Percentiles rank a stretch among this genome's conserved stretches.
Evolutionary conservation across 306 rosid genomes (phyloP).

Genomic region (Dryas alaskensis): DNA sequence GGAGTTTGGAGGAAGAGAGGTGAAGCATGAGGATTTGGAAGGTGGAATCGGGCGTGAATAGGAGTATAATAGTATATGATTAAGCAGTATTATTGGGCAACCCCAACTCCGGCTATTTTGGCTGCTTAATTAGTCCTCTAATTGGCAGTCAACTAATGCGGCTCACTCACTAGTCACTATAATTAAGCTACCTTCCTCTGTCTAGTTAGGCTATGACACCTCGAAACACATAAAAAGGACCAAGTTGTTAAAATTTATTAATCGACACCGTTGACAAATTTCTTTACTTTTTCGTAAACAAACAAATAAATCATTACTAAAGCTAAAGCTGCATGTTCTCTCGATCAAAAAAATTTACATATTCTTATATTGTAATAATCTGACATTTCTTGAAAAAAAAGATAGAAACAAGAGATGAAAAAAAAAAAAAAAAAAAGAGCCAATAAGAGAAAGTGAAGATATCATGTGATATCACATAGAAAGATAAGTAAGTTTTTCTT

Average conservation of each 20-base stretch:
- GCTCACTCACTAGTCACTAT: neutral
- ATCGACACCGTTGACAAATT: neutral
- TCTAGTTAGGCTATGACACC: too few relatives aligned
- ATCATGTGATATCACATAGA: too few relatives aligned
- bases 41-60: conserved; percentile 2
- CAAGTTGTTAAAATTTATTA: too few relatives aligned
- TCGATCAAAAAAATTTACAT: too few relatives aligned
- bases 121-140: neutral
- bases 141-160: neutral
- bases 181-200: neutral
- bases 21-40: neutral
- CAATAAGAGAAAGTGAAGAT: too few relatives aligned
- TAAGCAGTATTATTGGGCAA: neutral
- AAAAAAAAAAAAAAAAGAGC: too few relatives aligned
- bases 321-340: conserved; percentile 32
- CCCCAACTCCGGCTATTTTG: neutral
- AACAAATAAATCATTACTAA: conserved; percentile 14
- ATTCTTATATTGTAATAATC: too few relatives aligned
- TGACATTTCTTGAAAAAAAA: too few relatives aligned
- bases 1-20: too few relatives aligned
- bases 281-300: neutral
- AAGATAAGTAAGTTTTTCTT: too few relatives aligned
- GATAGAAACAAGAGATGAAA: too few relatives aligned
- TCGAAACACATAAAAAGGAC: too few relatives aligned
- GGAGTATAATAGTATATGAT: neutral